Base-by-base conservation (phyloP, 2,329 filamentous ascomycete genomes). In the Botrytis fragariae region DNA sequence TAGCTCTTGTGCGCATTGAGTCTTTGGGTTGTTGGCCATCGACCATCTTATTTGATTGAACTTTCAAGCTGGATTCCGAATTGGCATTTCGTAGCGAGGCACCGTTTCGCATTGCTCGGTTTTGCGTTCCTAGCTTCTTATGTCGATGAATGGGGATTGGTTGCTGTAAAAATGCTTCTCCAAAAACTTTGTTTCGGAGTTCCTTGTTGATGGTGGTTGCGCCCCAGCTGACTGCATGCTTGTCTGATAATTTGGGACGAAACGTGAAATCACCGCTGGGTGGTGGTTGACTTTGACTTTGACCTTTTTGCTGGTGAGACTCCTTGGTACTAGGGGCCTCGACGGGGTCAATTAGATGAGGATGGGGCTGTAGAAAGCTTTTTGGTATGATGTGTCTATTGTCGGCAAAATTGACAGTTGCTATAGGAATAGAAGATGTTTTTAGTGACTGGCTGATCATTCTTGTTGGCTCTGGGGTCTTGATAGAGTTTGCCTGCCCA, bases 311-410 rank as follows among this genome's bases (percentile, higher is more conserved):
- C n/a, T 80, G 78, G 72, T 74, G 73, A 57, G 72, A 72, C 54
- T 60, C 76, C 32, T 80, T 77, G 68, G 76, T 78, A 35, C 74
- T 75, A 8, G 78, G 74, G 48, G 76, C 73, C 72, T 76, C 48
- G 32, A 77, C 75, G n/a, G 73, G 67, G 44, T 78, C 76, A 61
- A 73, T 67, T 82, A 82, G 48, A 81, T 86, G 45, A 39, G 90
- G 86, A 29, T 91, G 86, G 71, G 90, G 89, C 44, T 80, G 78
- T 68, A 98, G 91, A 42, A 98, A 86, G 78, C 93, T 93, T 63
- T 93, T 90, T 1, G 95, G 95, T 60, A 98, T 90, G 74, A 98
- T 97, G 80, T 98, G 95, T 76, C 92, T 90, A 81, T 98, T 98
- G 81, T 98, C 95, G 79, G 95, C 93, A 75, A 98, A 94, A 0